Evolutionary conservation across 331 rosid species (phyloP).

Genomic region (Pyracantha coccinea): DNA sequence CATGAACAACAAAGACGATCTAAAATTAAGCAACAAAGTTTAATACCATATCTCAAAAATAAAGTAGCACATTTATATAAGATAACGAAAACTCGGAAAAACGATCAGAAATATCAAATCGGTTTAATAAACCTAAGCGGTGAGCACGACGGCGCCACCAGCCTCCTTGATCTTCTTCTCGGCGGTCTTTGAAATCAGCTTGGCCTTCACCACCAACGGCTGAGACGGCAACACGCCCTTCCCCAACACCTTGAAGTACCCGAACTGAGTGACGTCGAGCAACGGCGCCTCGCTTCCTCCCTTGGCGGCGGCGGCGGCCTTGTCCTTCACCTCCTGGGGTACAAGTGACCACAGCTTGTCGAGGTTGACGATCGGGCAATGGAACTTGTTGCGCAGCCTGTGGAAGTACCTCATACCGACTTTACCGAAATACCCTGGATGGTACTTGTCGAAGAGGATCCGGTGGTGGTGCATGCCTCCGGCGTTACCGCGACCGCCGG

Average conservation of each 20-base stretch:
- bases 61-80: neutral
- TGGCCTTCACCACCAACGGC: conserved; percentile 12
- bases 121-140: neutral
- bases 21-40: neutral
- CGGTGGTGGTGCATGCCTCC: conserved; percentile 22
- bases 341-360: conserved; percentile 20
- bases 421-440: conserved; percentile 16
- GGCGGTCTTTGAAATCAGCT: conserved; percentile 8
- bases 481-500: conserved; percentile 18
- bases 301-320: conserved; percentile 1
- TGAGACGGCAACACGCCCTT: neutral
- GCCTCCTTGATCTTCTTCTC: conserved; percentile 23
- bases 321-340: conserved; percentile 11
- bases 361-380: conserved; percentile 14
- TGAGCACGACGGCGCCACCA: conserved; percentile 13
- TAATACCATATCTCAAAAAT: neutral
- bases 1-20: neutral
- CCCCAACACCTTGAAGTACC: conserved; percentile 15
- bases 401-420: conserved; percentile 19
- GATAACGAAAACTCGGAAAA: neutral
- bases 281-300: neutral
- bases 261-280: conserved; percentile 13
- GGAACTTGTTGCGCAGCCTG: conserved; percentile 14
- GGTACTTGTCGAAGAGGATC: conserved; percentile 19
- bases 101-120: neutral